Base-by-base conservation (phyloP, 345 rosid genomes). In the Mallotus nudiflorus region DNA sequence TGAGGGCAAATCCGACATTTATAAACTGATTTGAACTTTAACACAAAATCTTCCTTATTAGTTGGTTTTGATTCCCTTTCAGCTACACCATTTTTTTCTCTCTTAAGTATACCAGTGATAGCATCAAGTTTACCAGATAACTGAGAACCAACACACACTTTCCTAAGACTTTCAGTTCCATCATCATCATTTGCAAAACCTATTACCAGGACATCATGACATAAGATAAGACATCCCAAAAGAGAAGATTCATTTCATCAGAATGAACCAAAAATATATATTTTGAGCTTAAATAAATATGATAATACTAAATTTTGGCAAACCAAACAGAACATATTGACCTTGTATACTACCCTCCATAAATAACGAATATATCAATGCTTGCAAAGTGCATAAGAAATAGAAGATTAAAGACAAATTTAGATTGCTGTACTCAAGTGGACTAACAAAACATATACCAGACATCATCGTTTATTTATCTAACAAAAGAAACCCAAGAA, bases 1-100 rank as follows among this genome's bases (percentile, higher is more conserved):
- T 77, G 75, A 27, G 97, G 97, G 73, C 97, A 95, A 55, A 90
- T 80, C 82, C 87, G 84, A 87, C 99, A 95, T 81, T 79, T 90
- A 72, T 79, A 92, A 75, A 89, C 91, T 0, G 95, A 86, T 73
- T 95, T 90, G 82, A 78, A 74, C 75, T 85, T 80, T 39, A 89
- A 53, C 64, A 95, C 70, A 84, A 86, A 90, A 16, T 81, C 84
- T n/a, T 85, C 79, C 67, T 87, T 72, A 78, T 84, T 88, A 68
- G 68, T 73, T 58, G 84, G 78, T 13, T 80, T 50, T 6, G 79
- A 64, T 50, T 78, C 78, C 67, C 63, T 53, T 19, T 80, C 70
- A 51, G 70, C 78, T 19, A 19, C 22, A 39, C 22, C 40, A 70
- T 61, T 64, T 11, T 31, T 62, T 48, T 65, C 64, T 67, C 22